Evolutionary conservation across 1,139 yeast species (phyloP).

Genomic region (Yamadazyma epiphylla): DNA sequence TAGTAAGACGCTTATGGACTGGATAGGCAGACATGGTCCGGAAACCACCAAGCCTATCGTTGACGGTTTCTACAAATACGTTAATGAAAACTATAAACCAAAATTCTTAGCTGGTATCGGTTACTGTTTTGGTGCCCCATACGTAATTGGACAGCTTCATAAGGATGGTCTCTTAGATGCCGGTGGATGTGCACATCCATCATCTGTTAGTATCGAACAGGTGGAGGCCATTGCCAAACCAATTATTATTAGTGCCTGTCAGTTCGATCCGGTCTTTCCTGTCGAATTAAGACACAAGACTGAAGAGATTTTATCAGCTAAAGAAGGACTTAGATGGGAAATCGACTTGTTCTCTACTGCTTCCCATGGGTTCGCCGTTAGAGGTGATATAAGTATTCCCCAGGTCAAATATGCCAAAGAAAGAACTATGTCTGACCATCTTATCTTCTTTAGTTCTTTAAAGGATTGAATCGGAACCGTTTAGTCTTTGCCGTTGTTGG

Average conservation of each 20-base stretch:
- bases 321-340: conserved; percentile 46
- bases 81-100: conserved; percentile 43
- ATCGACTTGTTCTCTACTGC: conserved; percentile 59
- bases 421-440: conserved; percentile 58
- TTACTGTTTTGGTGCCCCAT: conserved; percentile 81
- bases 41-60: conserved; percentile 36
- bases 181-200: conserved; percentile 78
- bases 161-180: conserved; percentile 46
- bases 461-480: too few relatives aligned
- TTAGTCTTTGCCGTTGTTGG: too few relatives aligned
- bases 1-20: conserved; percentile 20
- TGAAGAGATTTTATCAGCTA: conserved; percentile 42
- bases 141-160: conserved; percentile 48
- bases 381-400: conserved; percentile 63
- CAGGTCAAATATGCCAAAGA: conserved; percentile 62
- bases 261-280: conserved; percentile 58
- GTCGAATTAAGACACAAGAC: conserved; percentile 55
- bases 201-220: conserved; percentile 59
- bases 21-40: conserved; percentile 53
- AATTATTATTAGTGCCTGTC: conserved; percentile 66
- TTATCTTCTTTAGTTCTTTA: conserved; percentile 19
- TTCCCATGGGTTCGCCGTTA: conserved; percentile 69
- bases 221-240: conserved; percentile 56
- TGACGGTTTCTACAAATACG: conserved; percentile 36
- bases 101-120: conserved; percentile 60